A percentile compares a stretch with the other conserved stretches of the same genome.
These are phyloP conservation scores for Penicillium roqueforti DNA, from an alignment of 495 filamentous ascomycete species.

Conservation along the genomic window DNA sequence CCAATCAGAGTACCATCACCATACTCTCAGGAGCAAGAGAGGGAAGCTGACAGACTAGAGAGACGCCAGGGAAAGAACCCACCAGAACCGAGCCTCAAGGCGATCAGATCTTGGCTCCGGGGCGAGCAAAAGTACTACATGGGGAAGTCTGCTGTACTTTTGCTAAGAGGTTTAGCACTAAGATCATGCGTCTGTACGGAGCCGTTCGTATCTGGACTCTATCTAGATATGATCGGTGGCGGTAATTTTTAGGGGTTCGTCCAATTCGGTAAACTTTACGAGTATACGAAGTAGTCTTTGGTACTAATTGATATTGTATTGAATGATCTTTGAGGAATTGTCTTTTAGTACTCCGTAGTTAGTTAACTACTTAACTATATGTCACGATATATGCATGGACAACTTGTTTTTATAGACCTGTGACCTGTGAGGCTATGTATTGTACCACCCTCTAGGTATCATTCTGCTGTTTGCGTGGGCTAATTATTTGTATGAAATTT, in stretches of 20 bases:
- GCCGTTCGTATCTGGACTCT: not conserved
- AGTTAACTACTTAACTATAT: not conserved
- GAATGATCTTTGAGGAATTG: not conserved
- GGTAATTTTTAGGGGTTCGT: constrained; percentile 7
- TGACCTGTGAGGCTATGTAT: not conserved
- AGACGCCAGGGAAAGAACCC: too few species aligned
- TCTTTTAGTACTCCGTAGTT: too few species aligned
- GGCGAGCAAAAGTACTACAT: constrained; percentile 15
- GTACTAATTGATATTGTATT: not conserved
- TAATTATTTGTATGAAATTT: not conserved
- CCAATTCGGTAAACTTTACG: not conserved
- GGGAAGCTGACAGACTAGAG: too few species aligned
- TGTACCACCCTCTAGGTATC: not conserved
- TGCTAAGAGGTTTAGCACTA: not conserved
- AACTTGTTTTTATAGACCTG: not conserved
- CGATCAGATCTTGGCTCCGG: constrained; percentile 6
- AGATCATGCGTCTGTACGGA: not conserved
- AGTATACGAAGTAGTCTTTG: not conserved
- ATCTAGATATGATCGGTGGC: constrained; percentile 3
- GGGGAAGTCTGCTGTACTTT: constrained; percentile 3
- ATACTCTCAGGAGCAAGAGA: too few species aligned
- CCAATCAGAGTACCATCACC: too few species aligned
- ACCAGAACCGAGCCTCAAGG: too few species aligned
- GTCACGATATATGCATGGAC: not conserved
- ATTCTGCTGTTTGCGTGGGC: not conserved